phyloP scores from a whole-genome alignment of 768 basidiomycete species.

The Tricholoma hemisulphureum region DNA sequence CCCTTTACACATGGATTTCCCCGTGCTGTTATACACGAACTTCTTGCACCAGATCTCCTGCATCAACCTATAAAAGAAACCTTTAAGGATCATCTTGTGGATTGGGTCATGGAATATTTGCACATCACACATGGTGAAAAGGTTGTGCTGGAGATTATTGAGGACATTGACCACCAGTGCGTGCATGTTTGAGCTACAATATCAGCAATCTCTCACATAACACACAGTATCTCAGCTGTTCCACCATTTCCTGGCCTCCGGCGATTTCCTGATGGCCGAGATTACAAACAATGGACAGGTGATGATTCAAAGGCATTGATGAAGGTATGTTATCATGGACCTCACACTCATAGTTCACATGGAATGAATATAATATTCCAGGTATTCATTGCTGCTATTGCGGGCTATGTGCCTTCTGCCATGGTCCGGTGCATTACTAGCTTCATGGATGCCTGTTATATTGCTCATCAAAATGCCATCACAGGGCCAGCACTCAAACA shows the following conservation, averaged over 20 bases:
- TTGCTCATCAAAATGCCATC: slow-evolving; percentile 18
- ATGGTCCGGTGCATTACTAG: slow-evolving; percentile 17
- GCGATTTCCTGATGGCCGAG: slow-evolving; percentile 22
- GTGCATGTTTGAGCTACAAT: slow-evolving; percentile 7
- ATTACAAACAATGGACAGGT: slow-evolving; percentile 27
- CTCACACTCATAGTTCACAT: no score
- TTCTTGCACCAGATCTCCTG: no score
- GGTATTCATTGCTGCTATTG: slow-evolving; percentile 18
- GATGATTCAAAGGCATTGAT: slow-evolving; percentile 35
- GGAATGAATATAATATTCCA: no score
- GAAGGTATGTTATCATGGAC: slow-evolving; percentile 27
- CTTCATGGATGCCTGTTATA: slow-evolving; percentile 24
- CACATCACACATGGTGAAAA: slow-evolving; percentile 13
- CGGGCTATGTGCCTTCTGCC: neutral
- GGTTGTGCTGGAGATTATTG: slow-evolving; percentile 25
- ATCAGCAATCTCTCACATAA: neutral
- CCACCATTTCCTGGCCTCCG: slow-evolving; percentile 23
- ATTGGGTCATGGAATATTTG: slow-evolving; percentile 35
- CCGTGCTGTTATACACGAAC: no score
- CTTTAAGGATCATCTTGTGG: no score
- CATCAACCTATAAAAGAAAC: no score
- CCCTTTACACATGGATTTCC: no score
- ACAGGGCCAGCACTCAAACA: slow-evolving; percentile 11
- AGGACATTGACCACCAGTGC: slow-evolving; percentile 38
- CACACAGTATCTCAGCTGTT: slow-evolving; percentile 19